Conservation (phyloP, 2,329 filamentous ascomycete genomes). For the Pyricularia sp. region DNA sequence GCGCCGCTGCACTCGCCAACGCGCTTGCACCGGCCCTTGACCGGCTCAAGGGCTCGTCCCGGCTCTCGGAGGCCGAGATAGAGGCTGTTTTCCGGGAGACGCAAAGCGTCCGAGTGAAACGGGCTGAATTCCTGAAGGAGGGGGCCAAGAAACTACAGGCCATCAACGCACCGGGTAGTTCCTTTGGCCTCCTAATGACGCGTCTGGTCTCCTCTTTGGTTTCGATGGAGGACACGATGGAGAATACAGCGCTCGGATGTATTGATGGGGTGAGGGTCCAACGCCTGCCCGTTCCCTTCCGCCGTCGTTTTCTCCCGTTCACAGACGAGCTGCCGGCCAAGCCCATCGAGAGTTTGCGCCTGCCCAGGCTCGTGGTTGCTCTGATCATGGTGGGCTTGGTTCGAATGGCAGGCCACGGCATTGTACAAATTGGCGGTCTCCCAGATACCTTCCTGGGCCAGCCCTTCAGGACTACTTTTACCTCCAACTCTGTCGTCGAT, state of each 20-base stretch:
- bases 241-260: not conserved
- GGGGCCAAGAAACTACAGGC: not conserved
- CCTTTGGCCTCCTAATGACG: not conserved
- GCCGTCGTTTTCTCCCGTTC: slow-evolving; percentile 5
- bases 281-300: slow-evolving; percentile 1
- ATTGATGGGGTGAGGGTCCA: not conserved
- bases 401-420: not conserved
- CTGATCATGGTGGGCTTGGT: not conserved
- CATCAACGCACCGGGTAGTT: not conserved
- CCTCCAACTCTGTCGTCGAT: not conserved
- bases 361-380: not conserved
- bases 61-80: not conserved
- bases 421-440: not conserved
- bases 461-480: not conserved
- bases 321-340: slow-evolving; percentile 8
- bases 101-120: not conserved
- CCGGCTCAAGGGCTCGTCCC: not conserved
- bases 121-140: not conserved
- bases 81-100: not conserved
- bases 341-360: not conserved
- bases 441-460: not conserved
- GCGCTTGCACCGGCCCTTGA: slow-evolving; percentile 4
- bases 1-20: slow-evolving; percentile 11
- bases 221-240: not conserved
- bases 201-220: not conserved